phyloP scores from a whole-genome alignment of 345 rosid species.

The Anacardium occidentale region DNA sequence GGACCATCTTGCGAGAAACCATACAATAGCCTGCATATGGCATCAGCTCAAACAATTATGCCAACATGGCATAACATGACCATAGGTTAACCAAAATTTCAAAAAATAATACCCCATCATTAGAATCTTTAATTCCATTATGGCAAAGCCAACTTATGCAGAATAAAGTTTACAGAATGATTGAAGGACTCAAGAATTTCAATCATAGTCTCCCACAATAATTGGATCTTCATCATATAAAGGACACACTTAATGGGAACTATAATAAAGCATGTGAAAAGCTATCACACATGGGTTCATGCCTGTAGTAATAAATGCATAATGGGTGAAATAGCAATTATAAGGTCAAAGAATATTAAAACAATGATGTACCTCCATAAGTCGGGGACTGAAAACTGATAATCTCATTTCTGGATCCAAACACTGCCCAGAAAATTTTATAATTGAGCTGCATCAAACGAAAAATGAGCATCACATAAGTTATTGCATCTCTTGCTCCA shows the following conservation, averaged over 20 bases:
- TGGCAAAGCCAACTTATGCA: no score
- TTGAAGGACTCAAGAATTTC: background rate
- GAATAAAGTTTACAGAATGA: background rate
- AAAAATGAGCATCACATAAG: constrained; percentile 18
- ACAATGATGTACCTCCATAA: constrained; percentile 71
- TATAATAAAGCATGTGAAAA: background rate
- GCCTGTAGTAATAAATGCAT: constrained; percentile 1
- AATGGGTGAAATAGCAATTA: constrained; percentile 18
- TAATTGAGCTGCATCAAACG: constrained; percentile 60
- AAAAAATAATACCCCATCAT: background rate
- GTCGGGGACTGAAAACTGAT: constrained; percentile 89
- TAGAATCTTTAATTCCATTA: background rate
- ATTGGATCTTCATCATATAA: background rate
- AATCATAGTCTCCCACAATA: background rate
- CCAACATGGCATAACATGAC: background rate
- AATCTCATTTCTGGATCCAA: constrained; percentile 67
- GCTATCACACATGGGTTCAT: background rate
- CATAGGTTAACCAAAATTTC: constrained; percentile 3
- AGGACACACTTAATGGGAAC: background rate
- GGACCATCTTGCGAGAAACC: constrained; percentile 99
- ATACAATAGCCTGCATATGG: constrained; percentile 73
- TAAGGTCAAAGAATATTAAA: constrained; percentile 14
- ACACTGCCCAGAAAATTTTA: constrained; percentile 82
- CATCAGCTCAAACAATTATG: constrained; percentile 16
- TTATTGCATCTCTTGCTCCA: background rate